Evolutionary conservation across 1,284 basidiomycete genomes (phyloP).

Genomic region (Ceratobasidium sp.): DNA sequence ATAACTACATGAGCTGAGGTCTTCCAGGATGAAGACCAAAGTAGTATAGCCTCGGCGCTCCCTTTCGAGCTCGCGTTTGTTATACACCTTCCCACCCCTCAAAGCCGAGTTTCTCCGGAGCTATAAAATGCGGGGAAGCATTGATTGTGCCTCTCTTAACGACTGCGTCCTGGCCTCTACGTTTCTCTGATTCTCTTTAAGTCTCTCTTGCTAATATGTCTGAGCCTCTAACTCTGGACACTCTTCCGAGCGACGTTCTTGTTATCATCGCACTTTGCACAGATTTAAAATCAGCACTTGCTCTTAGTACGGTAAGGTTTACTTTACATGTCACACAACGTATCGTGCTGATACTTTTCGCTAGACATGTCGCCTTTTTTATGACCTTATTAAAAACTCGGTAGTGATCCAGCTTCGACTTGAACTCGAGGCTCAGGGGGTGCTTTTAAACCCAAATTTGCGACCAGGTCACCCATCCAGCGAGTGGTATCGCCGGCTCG

Average conservation of each 20-base stretch:
- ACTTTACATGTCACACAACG: neutral
- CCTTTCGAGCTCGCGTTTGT: neutral
- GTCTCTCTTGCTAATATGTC: constrained; percentile 4
- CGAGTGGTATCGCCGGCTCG: constrained; percentile 21
- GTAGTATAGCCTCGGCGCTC: neutral
- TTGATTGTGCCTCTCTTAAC: constrained; percentile 1
- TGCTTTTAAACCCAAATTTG: constrained; percentile 21
- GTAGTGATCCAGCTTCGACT: constrained; percentile 18
- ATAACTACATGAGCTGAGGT: neutral
- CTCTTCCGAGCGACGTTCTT: constrained; percentile 29
- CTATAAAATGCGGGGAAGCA: constrained; percentile 22
- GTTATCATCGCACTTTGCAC: constrained; percentile 16
- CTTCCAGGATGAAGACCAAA: neutral
- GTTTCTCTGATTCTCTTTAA: neutral
- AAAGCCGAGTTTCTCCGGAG: constrained; percentile 1
- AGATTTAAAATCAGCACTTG: constrained; percentile 8
- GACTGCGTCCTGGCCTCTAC: neutral
- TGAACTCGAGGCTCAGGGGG: constrained; percentile 29
- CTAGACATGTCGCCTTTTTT: constrained; percentile 30
- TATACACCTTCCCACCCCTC: constrained; percentile 22
- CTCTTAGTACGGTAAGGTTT: constrained; percentile 15
- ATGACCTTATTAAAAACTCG: constrained; percentile 24
- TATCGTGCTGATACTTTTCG: neutral
- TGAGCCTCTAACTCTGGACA: neutral
- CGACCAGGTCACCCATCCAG: neutral